Evolutionary conservation across 176 grass and related monocot genomes (phyloP).

Genomic region (Hsuehochloa calcarea): DNA sequence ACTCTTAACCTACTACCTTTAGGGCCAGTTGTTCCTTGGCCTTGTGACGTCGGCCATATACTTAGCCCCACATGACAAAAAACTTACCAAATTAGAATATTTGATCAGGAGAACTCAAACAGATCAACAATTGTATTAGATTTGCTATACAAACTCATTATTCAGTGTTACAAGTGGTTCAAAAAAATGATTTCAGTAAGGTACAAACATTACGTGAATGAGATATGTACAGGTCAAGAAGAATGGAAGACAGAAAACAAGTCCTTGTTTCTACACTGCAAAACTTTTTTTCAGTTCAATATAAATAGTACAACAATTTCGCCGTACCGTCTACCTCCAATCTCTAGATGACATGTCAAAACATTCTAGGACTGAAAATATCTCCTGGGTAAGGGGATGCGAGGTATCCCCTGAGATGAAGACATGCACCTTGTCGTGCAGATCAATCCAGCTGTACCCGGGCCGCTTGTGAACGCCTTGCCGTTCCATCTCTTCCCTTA

Average conservation of each 20-base stretch:
- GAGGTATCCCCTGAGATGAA: slow-evolving; percentile 75
- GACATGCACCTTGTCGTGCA: slow-evolving; percentile 50
- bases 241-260: neutral
- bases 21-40: too few relatives aligned
- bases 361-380: slow-evolving; percentile 58
- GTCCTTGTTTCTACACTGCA: slow-evolving; percentile 7
- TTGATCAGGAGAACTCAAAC: neutral
- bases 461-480: slow-evolving; percentile 62
- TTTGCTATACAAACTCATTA: neutral
- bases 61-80: too few relatives aligned
- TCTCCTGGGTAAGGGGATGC: slow-evolving; percentile 58
- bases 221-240: slow-evolving; percentile 19
- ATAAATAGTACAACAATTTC: slow-evolving; percentile 24
- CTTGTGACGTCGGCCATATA: too few relatives aligned
- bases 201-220: neutral
- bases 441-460: slow-evolving; percentile 82
- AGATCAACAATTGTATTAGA: neutral
- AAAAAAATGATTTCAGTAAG: slow-evolving; percentile 3
- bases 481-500: slow-evolving; percentile 65
- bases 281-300: slow-evolving; percentile 3
- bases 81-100: neutral
- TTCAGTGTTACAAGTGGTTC: neutral
- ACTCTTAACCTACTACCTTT: too few relatives aligned
- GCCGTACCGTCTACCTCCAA: slow-evolving; percentile 33
- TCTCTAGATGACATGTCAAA: slow-evolving; percentile 52